Evolutionary conservation across 2,329 filamentous ascomycete species (phyloP), one percentile per base, ranked within the genome.

Genomic region (Penicillium concentricum): DNA sequence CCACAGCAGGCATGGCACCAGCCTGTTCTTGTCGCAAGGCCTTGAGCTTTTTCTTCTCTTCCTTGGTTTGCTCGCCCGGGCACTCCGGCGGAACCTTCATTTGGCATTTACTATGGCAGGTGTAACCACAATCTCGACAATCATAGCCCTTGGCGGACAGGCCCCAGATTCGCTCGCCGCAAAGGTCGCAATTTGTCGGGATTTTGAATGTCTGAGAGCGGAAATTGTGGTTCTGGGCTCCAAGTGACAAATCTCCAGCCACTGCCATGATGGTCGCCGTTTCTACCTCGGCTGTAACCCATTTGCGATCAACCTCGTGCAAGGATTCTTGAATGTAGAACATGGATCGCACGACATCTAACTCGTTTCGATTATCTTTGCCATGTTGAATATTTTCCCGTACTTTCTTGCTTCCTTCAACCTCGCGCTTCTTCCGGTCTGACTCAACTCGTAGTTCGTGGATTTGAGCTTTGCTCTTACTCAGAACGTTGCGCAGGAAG

Each of bases 201-300:
- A 99, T 96, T 74, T 97, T 97, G 82, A 97, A 99, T 0, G 94
- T 97, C 71, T 97, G 92, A n/a, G 91, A 87, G 76, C 96, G 96
- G 83, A 99, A 99, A 69, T 96, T 94, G 79, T 99, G 94, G 69
- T 92, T 96, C 72, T 91, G 91, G 12, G 92, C 92, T 18, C 93
- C 93, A 20, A 96, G 80, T 2, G 92, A 96, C 53, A 99, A 84
- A 71, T 99, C 94, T 35, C 94, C 94, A 3, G 97, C 93, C 0
- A 87, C 90, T 10, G 87, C 81, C n/a, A 91, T 93, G 69, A 99
- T 96, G 2, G 92, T 96, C 1, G 89, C 88, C 9, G 92, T 92
- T 76, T 99, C 94, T 16, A 97, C 89, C 74, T 97, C 94, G 35
- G 91, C 91, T 2, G 90, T 94, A 41, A 97, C 79, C 56, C 91